Evolutionary conservation across 129 eudicot genomes (phyloP).

Genomic region (Chrysanthemum seticuspe): DNA sequence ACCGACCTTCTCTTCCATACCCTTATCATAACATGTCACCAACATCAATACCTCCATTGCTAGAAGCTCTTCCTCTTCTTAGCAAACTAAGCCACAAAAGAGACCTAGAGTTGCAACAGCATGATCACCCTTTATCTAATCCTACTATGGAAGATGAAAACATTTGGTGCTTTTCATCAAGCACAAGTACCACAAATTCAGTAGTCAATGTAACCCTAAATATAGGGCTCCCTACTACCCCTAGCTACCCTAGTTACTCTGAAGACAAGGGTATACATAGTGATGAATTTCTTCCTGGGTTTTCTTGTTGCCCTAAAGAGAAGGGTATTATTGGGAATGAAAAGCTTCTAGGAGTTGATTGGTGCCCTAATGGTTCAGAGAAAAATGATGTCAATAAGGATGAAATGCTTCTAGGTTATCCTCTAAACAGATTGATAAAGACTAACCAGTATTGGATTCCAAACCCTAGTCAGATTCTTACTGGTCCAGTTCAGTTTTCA

Average conservation of each 20-base stretch:
- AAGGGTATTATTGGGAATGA: conserved; percentile 22
- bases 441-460: conserved; percentile 54
- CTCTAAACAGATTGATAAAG: conserved; percentile 23
- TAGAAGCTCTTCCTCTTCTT: conserved; percentile 49
- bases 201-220: conserved; percentile 38
- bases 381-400: not conserved
- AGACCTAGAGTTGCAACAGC: not conserved
- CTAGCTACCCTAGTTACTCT: conserved; percentile 23
- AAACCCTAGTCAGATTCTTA: conserved; percentile 59
- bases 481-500: conserved; percentile 59
- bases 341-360: conserved; percentile 20
- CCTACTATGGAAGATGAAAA: conserved; percentile 18
- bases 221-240: conserved; percentile 36
- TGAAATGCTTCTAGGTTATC: conserved; percentile 36
- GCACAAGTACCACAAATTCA: conserved; percentile 1
- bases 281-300: conserved; percentile 22
- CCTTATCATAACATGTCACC: conserved; percentile 20
- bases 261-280: conserved; percentile 4
- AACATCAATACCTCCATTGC: conserved; percentile 26
- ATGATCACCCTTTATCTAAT: conserved; percentile 14
- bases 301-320: conserved; percentile 24
- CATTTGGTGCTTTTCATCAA: conserved; percentile 3
- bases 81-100: conserved; percentile 27
- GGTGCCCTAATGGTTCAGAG: conserved; percentile 13
- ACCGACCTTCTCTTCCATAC: conserved; percentile 12